These are phyloP conservation scores for cucumber (Cucumis sativus) DNA, from an alignment of 306 rosid genomes.

Conservation along the genomic window Cucumber_9930_V3 NC_026658.2:24191001-24191500, in stretches of 20 bases:
- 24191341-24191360: slow-evolving; percentile 26
- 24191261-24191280: slow-evolving; percentile 2
- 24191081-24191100: slow-evolving; percentile 69
- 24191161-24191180: slow-evolving; percentile 64
- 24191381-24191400: slow-evolving; percentile 37
- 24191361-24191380: slow-evolving; percentile 25
- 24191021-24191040: slow-evolving; percentile 48
- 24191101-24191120: slow-evolving; percentile 39
- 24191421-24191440: slow-evolving; percentile 24
- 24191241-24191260: background rate
- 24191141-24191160: slow-evolving; percentile 51
- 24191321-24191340: slow-evolving; percentile 15
- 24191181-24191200: background rate
- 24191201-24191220: background rate
- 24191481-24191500: background rate
- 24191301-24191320: slow-evolving; percentile 22
- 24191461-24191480: slow-evolving; percentile 18
- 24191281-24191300: background rate
- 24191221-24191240: slow-evolving; percentile 13
- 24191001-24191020: slow-evolving; percentile 53
- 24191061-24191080: slow-evolving; percentile 90
- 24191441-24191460: slow-evolving; percentile 16
- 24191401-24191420: slow-evolving; percentile 31
- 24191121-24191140: slow-evolving; percentile 12
- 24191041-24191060: slow-evolving; percentile 84